These are phyloP conservation scores for Thielaviopsis musarum DNA, from an alignment of 2,329 filamentous ascomycete genomes.

Conservation along the genomic window DNA sequence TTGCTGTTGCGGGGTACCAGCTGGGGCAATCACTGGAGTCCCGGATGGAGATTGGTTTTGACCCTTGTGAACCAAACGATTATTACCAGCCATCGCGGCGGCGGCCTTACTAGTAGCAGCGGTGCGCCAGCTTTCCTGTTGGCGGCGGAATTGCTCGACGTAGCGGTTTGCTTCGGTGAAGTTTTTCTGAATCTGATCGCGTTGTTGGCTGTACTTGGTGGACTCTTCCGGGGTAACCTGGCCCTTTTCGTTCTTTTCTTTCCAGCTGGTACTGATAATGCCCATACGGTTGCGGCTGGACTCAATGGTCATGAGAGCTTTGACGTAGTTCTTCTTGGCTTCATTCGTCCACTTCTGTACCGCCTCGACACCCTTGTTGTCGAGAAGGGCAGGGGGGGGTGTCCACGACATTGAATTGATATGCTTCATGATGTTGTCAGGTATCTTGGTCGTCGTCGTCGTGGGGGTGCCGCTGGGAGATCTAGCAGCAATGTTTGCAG, in stretches of 20 bases:
- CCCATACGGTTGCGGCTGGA: constrained; percentile 24
- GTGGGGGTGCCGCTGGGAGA: constrained; percentile 14
- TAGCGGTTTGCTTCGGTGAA: constrained; percentile 31
- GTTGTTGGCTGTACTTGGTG: constrained; percentile 26
- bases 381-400: constrained; percentile 25
- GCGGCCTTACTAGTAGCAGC: constrained; percentile 6
- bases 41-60: not conserved
- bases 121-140: constrained; percentile 22
- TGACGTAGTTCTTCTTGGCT: constrained; percentile 28
- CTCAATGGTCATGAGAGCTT: constrained; percentile 35
- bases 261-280: constrained; percentile 26
- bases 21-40: not conserved
- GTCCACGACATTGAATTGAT: constrained; percentile 31
- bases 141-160: constrained; percentile 30
- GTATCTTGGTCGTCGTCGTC: constrained; percentile 20
- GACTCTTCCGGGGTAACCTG: constrained; percentile 31
- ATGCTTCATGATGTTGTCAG: constrained; percentile 29
- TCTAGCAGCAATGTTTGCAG: constrained; percentile 15
- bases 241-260: constrained; percentile 26
- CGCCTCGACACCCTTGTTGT: constrained; percentile 26
- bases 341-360: constrained; percentile 31
- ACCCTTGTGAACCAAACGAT: constrained; percentile 1
- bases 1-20: not conserved
- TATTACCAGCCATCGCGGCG: constrained; percentile 6
- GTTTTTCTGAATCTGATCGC: constrained; percentile 27